phyloP scores from a whole-genome alignment of 2,329 filamentous ascomycete genomes.

The Arthrobotrys conoides region DNA sequence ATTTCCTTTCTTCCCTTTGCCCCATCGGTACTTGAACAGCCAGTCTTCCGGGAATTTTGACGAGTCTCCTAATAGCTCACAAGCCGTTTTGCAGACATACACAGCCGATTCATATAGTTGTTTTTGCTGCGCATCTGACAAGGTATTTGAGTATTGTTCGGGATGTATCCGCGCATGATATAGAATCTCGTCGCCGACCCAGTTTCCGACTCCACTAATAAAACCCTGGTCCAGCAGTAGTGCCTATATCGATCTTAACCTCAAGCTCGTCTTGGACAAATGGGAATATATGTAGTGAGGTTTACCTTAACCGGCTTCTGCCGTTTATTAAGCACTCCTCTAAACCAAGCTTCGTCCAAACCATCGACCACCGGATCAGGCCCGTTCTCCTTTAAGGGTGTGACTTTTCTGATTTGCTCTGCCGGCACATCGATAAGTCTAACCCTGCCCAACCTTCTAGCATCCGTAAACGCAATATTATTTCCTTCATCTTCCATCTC shows the following conservation, averaged over 20 bases:
- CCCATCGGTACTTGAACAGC: constrained; percentile 91
- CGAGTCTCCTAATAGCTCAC: constrained; percentile 72
- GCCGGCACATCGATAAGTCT: constrained; percentile 82
- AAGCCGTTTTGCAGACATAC: constrained; percentile 71
- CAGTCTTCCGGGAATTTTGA: constrained; percentile 87
- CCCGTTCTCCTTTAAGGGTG: constrained; percentile 89
- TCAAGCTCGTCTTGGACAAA: not conserved
- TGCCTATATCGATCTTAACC: constrained; percentile 68
- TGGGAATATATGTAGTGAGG: not conserved
- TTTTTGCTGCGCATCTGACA: constrained; percentile 79
- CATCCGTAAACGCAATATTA: constrained; percentile 83
- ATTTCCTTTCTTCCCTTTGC: constrained; percentile 78
- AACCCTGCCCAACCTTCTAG: constrained; percentile 82
- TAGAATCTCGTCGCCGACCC: constrained; percentile 94
- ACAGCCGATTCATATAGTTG: constrained; percentile 80
- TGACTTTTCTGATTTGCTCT: constrained; percentile 81
- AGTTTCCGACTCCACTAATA: constrained; percentile 95
- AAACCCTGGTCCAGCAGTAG: constrained; percentile 88
- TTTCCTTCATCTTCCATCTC: constrained; percentile 67
- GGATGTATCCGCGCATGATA: constrained; percentile 92
- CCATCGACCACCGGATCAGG: constrained; percentile 91
- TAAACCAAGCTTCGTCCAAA: constrained; percentile 82
- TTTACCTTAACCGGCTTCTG: constrained; percentile 83
- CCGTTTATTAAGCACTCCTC: constrained; percentile 78
- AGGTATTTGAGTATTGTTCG: constrained; percentile 90